phyloP scores from a whole-genome alignment of 2,329 filamentous ascomycete genomes.

The Neofusicoccum umdonicola region DNA sequence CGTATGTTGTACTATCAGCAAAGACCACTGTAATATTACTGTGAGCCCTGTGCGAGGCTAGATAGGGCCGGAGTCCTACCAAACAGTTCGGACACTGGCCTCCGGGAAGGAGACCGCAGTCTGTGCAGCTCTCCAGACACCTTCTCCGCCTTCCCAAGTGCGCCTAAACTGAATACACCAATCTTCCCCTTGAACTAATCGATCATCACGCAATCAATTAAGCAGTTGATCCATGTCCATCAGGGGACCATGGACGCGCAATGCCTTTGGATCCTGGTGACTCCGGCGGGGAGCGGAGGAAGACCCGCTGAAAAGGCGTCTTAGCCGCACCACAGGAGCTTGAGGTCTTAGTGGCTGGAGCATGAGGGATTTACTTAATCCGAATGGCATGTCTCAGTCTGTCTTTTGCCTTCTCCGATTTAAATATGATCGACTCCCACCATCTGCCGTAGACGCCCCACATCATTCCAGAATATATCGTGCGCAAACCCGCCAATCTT shows the following conservation, averaged over 20 bases:
- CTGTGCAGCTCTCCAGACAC: conserved; percentile 10
- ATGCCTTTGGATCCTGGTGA: not conserved
- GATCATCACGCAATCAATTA: not conserved
- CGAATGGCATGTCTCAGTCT: too few species aligned
- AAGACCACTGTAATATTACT: conserved; percentile 2
- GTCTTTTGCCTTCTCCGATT: too few species aligned
- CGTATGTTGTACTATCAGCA: not conserved
- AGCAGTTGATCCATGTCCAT: not conserved
- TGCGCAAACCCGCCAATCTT: too few species aligned
- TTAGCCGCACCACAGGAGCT: too few species aligned
- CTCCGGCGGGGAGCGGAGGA: too few species aligned
- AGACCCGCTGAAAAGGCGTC: too few species aligned
- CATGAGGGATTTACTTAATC: too few species aligned
- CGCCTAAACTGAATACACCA: not conserved
- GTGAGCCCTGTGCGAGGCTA: not conserved
- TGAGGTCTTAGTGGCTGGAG: too few species aligned
- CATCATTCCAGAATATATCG: too few species aligned
- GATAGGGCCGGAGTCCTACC: not conserved
- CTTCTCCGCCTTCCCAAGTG: not conserved
- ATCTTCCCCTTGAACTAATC: not conserved
- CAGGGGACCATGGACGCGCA: not conserved
- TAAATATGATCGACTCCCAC: too few species aligned
- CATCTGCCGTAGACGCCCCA: too few species aligned
- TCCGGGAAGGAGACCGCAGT: not conserved
- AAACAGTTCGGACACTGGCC: not conserved